Evolutionary conservation across 148 eudicot species (phyloP).

Genomic region (Rheum nobile): DNA sequence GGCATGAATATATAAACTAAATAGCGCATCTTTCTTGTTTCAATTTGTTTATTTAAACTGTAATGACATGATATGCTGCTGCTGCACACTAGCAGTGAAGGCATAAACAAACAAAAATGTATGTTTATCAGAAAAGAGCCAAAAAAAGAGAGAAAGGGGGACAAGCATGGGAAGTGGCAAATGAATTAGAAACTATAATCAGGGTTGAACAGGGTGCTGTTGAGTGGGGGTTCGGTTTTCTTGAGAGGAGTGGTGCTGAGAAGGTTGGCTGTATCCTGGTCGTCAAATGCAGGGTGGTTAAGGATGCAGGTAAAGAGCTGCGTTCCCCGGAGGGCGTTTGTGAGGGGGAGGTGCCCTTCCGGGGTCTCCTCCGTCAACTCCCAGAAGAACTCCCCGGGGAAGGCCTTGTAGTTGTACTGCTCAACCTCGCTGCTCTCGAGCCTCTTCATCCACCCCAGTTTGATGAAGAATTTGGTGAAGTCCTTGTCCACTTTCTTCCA

Average conservation of each 20-base stretch:
- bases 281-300: conserved; percentile 68
- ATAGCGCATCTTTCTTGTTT: background rate
- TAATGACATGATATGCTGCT: background rate
- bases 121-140: background rate
- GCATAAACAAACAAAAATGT: background rate
- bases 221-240: conserved; percentile 13
- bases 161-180: background rate
- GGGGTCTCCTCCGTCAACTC: conserved; percentile 48
- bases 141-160: background rate
- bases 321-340: conserved; percentile 87
- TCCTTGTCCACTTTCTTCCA: conserved; percentile 47
- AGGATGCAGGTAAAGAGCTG: conserved; percentile 54
- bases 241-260: background rate
- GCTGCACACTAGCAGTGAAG: conserved; percentile 2
- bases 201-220: conserved; percentile 40
- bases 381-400: conserved; percentile 80
- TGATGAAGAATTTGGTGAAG: conserved; percentile 57
- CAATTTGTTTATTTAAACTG: background rate
- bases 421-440: conserved; percentile 60
- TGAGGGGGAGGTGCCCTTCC: conserved; percentile 81
- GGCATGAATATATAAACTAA: background rate
- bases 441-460: conserved; percentile 91
- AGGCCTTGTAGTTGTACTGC: conserved; percentile 75
- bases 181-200: conserved; percentile 45
- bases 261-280: conserved; percentile 7